These are phyloP conservation scores for Aspergillus piperis DNA, from an alignment of 2,329 filamentous ascomycete species.

Conservation along the genomic window DNA sequence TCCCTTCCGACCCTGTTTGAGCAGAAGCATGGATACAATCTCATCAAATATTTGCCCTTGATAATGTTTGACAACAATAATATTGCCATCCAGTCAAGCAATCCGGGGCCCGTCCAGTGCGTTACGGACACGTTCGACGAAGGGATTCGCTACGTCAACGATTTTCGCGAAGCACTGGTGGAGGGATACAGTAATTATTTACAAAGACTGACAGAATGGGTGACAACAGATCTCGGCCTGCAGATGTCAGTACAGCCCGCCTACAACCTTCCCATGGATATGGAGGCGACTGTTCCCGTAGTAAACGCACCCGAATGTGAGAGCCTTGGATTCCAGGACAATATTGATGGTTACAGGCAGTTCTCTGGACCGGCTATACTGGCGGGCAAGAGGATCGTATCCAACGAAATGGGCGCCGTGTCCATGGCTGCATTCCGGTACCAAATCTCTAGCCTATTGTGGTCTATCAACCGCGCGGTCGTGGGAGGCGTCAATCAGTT, in stretches of 20 bases:
- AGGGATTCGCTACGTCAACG: conserved; percentile 13
- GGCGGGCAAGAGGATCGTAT: conserved; percentile 40
- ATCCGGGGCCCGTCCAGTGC: conserved; percentile 11
- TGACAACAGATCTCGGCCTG: conserved; percentile 27
- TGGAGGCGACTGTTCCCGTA: conserved; percentile 34
- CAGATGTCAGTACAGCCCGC: conserved; percentile 40
- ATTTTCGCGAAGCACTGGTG: conserved; percentile 9
- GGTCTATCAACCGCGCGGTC: conserved; percentile 41
- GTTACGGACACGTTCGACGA: conserved; percentile 11
- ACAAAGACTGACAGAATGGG: conserved; percentile 32
- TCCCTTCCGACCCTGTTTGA: conserved; percentile 31
- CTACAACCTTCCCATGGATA: conserved; percentile 46
- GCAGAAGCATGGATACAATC: conserved; percentile 32
- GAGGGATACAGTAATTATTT: conserved; percentile 30
- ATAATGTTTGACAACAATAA: conserved; percentile 16
- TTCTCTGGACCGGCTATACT: conserved; percentile 44
- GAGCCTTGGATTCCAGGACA: conserved; percentile 35
- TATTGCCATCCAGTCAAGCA: conserved; percentile 6
- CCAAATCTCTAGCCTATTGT: conserved; percentile 34
- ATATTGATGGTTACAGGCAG: conserved; percentile 43
- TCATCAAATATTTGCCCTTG: conserved; percentile 36
- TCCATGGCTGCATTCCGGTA: conserved; percentile 25
- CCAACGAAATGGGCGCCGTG: conserved; percentile 40
- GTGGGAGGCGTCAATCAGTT: conserved; percentile 48
- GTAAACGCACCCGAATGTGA: conserved; percentile 45